Evolutionary conservation across 768 basidiomycete species (phyloP), one percentile per base, ranked within the genome.

Genomic region (Lentinula aciculospora): DNA sequence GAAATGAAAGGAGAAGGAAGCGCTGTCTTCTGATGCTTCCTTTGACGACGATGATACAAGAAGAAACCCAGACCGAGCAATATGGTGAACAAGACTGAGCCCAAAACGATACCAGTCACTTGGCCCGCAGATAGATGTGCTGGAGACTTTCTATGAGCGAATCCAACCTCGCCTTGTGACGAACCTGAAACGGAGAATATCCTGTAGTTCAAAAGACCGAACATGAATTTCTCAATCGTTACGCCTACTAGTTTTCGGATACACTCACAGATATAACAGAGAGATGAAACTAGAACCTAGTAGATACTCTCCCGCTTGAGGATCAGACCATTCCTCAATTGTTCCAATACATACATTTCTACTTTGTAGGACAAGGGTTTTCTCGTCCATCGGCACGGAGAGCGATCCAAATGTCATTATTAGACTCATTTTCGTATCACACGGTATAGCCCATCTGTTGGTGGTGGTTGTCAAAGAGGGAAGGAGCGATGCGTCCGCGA

Each of bases 401-500:
- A 58, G 19, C 21, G 45, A 37, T 8, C 47, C 56, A 49, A 58
- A 58, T 34, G 56, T 58, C n/a, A 58, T 10, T 25, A 37, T 39
- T 19, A 58, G 36, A 9, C 34, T 34, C 46, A 58, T 48, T 12
- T 50, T 34, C 5, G 47, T 50, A n/a, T 58, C 27, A 34, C 56
- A 58, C 13, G 56, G 56, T 19, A 58, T 34, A 25, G 21, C 46
- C 56, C 56, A 58, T 37, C 25, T 17, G 29, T 63, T 63, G 21
- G 65, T 51, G 7, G 58, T 42, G 6, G 63, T 39, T 6, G 56
- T 56, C 12, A 28, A 10, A 36, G 57, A 58, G 21, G 63, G 51
- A 46, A 58, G 61, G 28, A 58, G 58, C 8, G 61, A 58, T 0
- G 66, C 60, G 27, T 63, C 66, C 8, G 59, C 59, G 19, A 69